Base-by-base conservation (phyloP, 352 stramenopile genomes). In the Thraustochytrium striatum region DNA sequence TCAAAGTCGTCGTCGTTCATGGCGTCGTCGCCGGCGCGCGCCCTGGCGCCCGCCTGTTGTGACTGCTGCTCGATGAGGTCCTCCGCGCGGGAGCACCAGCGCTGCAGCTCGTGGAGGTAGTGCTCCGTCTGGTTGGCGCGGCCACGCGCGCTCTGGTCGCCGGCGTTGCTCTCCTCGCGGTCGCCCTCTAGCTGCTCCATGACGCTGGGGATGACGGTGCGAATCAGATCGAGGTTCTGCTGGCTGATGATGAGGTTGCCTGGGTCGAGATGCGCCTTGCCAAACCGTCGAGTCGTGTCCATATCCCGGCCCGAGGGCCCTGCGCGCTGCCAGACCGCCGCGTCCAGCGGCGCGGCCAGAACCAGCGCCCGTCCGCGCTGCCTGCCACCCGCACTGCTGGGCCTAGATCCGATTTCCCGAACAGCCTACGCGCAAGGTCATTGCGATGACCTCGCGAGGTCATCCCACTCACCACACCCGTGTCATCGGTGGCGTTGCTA, bases 121-220 rank as follows among this genome's bases (percentile, higher is more conserved):
- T 30, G 32, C 50, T 75, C 65, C 1, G 44, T 75, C n/a, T 75
- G 41, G 19, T 16, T 16, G 41, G 65, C 65, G 30, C 58, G 41
- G 32, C 30, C 11, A 13, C 30, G 13, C 44, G 39, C 61, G 19
- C 44, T 21, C 30, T 35, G 47, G 52, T 75, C 32, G 21, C 25
- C n/a, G 11, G 30, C 65, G 50, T 28, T 52, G 11, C 44, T 19
- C 65, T 25, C 19, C 32, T 75, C 65, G 25, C 65, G 43, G 35
- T 75, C 65, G 5, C 30, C 21, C 65, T 58, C 35, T 7, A 75
- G 50, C 65, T 75, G 65, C 21, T 75, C 65, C 65, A 75, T 75
- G n/a, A 75, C 65, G 44, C 44, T 30, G 19, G 65, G 65, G 21
- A 75, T 30, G 19, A 75, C 32, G 30, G 65, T 30, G 35, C 65